Percentiles rank a stretch among this genome's conserved stretches.
Conservation (phyloP, 176 grass and related monocot species). For the Avena atlantica region DNA sequence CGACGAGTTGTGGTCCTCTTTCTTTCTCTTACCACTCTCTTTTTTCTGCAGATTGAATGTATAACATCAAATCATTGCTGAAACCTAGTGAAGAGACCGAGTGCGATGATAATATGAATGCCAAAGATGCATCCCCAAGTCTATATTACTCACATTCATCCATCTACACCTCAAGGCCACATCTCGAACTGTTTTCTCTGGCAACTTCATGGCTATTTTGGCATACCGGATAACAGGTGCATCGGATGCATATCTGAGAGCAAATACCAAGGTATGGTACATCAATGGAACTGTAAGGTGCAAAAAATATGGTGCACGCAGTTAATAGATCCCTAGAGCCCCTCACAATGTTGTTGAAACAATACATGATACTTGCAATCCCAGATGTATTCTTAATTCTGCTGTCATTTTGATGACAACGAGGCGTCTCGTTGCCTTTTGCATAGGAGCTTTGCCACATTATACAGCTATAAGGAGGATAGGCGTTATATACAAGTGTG, state of each 20-base stretch:
- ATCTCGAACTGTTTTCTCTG: conserved; percentile 93
- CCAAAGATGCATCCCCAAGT: conserved; percentile 22
- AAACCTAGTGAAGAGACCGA: conserved; percentile 20
- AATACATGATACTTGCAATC: neutral
- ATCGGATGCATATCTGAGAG: conserved; percentile 81
- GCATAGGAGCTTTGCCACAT: neutral
- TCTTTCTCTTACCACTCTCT: conserved; percentile 93
- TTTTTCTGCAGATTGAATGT: conserved; percentile 72
- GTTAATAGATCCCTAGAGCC: neutral
- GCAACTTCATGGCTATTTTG: conserved; percentile 86
- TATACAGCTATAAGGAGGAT: neutral
- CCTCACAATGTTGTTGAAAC: neutral
- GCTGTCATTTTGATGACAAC: conserved; percentile 28
- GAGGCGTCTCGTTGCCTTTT: neutral
- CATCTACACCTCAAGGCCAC: conserved; percentile 91
- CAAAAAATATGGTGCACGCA: neutral
- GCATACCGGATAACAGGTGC: conserved; percentile 71
- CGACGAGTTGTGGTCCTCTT: conserved; percentile 77
- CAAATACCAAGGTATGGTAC: conserved; percentile 13
- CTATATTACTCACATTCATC: conserved; percentile 75
- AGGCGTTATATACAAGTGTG: neutral
- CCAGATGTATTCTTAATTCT: neutral
- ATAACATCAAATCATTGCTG: conserved; percentile 40
- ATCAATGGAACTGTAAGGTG: conserved; percentile 8
- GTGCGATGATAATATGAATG: neutral